Percentiles rank a stretch among this genome's conserved stretches.
phyloP scores from a whole-genome alignment of 371 early-diverging fungal species.

The Dentiscutata heterogama region DNA sequence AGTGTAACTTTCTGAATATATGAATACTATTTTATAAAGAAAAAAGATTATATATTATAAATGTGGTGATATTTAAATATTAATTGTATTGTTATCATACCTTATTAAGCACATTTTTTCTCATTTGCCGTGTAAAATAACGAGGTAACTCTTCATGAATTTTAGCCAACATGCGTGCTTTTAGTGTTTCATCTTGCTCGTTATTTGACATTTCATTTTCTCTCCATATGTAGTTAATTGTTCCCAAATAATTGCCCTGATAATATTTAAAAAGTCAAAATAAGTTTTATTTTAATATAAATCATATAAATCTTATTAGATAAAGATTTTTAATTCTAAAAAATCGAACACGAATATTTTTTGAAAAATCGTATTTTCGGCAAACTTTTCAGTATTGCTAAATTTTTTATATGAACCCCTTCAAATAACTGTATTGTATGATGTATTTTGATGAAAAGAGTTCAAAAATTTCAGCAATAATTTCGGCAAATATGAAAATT shows the following conservation, averaged over 20 bases:
- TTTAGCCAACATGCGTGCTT: not conserved
- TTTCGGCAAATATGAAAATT: too few species aligned
- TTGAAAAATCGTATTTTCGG: too few species aligned
- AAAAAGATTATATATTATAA: not conserved
- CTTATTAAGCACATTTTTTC: not conserved
- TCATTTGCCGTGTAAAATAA: not conserved
- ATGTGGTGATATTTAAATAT: not conserved
- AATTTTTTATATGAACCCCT: too few species aligned
- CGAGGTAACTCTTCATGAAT: not conserved
- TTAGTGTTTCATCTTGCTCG: not conserved
- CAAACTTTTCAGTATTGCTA: too few species aligned
- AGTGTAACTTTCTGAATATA: not conserved
- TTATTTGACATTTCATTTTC: not conserved
- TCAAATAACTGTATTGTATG: too few species aligned
- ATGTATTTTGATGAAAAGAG: too few species aligned
- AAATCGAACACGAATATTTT: too few species aligned
- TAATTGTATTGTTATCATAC: too few species aligned
- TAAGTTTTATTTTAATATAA: too few species aligned
- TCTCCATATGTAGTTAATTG: not conserved
- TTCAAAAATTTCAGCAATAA: too few species aligned
- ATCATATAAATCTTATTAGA: too few species aligned
- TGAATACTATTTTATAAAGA: not conserved
- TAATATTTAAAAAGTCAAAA: not conserved
- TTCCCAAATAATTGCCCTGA: not conserved
- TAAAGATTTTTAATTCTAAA: too few species aligned